Evolutionary conservation across 2,329 filamentous ascomycete species (phyloP).

Genomic region (Fusarium irregulare): DNA sequence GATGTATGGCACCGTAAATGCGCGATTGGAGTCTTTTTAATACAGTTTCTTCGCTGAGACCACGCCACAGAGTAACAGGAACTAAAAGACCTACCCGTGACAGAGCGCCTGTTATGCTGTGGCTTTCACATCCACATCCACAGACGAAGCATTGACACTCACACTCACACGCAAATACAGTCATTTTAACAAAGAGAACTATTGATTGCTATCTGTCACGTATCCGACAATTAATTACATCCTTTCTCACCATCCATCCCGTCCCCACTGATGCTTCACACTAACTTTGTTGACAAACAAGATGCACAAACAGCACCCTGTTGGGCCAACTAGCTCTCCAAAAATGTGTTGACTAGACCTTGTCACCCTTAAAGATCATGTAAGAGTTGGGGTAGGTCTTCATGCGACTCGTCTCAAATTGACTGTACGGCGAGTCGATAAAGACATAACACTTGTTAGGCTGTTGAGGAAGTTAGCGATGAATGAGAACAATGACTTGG

Average conservation of each 20-base stretch:
- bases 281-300: not conserved
- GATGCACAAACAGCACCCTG: not conserved
- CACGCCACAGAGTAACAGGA: fast-evolving
- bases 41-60: too few relatives aligned
- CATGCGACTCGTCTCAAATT: not conserved
- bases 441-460: not conserved
- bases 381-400: not conserved
- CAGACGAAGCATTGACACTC: not conserved
- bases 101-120: too few relatives aligned
- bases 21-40: too few relatives aligned
- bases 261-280: not conserved
- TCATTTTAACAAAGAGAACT: not conserved
- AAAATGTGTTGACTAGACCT: not conserved
- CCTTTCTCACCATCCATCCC: not conserved
- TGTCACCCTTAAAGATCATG: not conserved
- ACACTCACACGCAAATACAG: fast-evolving
- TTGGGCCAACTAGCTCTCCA: not conserved
- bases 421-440: not conserved
- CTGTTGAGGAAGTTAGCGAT: not conserved
- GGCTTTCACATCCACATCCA: fast-evolving
- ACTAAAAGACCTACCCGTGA: too few relatives aligned
- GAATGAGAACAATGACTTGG: not conserved
- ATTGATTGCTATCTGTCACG: not conserved
- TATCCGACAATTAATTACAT: not conserved
- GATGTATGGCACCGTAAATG: too few relatives aligned